Percentiles rank a stretch among this genome's conserved stretches.
Evolutionary conservation across 352 stramenopile genomes (phyloP).

Genomic region (Globisporangium radiosum): DNA sequence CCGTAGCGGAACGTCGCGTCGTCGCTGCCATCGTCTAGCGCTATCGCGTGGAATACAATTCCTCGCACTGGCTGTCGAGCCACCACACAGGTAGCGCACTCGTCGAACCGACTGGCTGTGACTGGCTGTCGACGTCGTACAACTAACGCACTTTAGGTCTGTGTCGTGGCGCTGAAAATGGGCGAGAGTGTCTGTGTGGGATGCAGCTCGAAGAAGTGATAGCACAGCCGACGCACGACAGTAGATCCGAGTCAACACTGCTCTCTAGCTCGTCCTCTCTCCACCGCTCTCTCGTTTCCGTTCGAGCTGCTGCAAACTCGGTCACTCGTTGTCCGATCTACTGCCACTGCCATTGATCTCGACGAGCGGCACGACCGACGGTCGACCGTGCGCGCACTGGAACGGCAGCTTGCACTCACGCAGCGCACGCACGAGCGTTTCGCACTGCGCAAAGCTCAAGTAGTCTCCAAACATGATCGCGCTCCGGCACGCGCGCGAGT

Average conservation of each 20-base stretch:
- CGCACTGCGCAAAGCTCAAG: constrained; percentile 61
- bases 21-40: constrained; percentile 40
- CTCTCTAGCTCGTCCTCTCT: background rate
- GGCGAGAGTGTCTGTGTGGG: background rate
- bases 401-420: constrained; percentile 82
- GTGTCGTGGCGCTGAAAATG: too few species aligned
- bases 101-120: too few species aligned
- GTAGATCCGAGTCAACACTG: background rate
- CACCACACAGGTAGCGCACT: constrained; percentile 9
- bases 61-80: constrained; percentile 34
- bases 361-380: constrained; percentile 83
- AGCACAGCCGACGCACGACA: background rate
- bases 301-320: too few species aligned
- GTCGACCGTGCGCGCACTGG: constrained; percentile 87
- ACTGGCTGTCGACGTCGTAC: too few species aligned
- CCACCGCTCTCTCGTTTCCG: background rate
- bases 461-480: constrained; percentile 92
- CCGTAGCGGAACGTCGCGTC: constrained; percentile 15
- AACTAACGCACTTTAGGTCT: too few species aligned
- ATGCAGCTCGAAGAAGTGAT: constrained; percentile 16
- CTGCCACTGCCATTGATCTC: constrained; percentile 32
- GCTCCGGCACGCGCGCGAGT: constrained; percentile 86
- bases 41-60: constrained; percentile 50
- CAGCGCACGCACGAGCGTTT: constrained; percentile 63
- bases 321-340: background rate